These are phyloP conservation scores for Turnera subulata DNA, from an alignment of 345 rosid genomes.

Conservation along the genomic window DNA sequence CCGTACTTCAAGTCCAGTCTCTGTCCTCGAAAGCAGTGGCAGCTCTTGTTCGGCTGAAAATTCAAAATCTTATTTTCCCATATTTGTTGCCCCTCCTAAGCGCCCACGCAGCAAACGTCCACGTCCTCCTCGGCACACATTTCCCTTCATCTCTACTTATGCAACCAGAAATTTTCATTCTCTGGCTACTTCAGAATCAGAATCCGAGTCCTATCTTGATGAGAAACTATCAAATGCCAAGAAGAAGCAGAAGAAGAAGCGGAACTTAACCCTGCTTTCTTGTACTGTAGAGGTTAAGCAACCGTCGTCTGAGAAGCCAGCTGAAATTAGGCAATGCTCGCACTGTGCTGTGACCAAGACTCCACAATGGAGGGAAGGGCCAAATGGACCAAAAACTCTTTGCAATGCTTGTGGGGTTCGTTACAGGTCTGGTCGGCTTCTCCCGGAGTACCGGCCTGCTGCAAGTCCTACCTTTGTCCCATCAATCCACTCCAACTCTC, in stretches of 20 bases:
- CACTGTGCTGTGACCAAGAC: constrained; percentile 76
- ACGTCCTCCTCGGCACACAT: constrained; percentile 25
- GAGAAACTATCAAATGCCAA: constrained; percentile 8
- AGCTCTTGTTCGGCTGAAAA: constrained; percentile 52
- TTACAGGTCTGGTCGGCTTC: constrained; percentile 78
- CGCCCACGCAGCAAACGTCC: constrained; percentile 74
- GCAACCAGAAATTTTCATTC: constrained; percentile 3
- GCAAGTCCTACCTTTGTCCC: constrained; percentile 79
- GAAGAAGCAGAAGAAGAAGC: constrained; percentile 30
- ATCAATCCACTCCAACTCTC: constrained; percentile 66
- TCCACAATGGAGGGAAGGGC: constrained; percentile 98
- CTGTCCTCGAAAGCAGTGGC: constrained; percentile 66
- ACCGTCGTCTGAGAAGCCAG: constrained; percentile 17
- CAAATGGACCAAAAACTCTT: constrained; percentile 83
- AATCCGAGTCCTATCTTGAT: constrained; percentile 7
- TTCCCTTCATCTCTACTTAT: constrained; percentile 7
- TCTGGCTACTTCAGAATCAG: constrained; percentile 13
- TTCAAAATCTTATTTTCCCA: constrained; percentile 20
- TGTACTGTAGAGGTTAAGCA: constrained; percentile 22
- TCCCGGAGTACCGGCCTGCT: constrained; percentile 88
- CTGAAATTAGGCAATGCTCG: constrained; percentile 47
- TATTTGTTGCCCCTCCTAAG: constrained; percentile 40
- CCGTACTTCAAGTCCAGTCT: constrained; percentile 62
- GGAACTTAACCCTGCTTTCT: constrained; percentile 24
- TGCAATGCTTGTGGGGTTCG: constrained; percentile 97